These are phyloP conservation scores for Abelmoschus esculentus DNA, from an alignment of 345 rosid genomes.

Conservation along the genomic window DNA sequence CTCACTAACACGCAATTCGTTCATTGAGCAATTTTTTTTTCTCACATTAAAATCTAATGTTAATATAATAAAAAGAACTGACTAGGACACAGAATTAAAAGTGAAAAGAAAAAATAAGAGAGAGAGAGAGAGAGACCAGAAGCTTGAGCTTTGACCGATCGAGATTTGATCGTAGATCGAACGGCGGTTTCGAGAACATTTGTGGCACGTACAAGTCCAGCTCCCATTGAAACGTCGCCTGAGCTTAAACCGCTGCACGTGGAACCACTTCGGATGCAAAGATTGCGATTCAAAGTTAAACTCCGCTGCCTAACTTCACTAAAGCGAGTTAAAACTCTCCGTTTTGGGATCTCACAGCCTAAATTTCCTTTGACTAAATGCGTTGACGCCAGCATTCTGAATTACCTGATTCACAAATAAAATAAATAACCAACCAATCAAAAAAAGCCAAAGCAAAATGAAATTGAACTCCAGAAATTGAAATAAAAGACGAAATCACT, in stretches of 20 bases:
- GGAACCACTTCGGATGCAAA: conserved; percentile 24
- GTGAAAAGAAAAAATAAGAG: not conserved
- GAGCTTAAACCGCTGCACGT: conserved; percentile 31
- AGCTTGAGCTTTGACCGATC: conserved; percentile 56
- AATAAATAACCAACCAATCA: conserved; percentile 14
- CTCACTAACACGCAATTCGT: conserved; percentile 5
- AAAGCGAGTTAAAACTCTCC: conserved; percentile 18
- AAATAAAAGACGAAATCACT: not conserved
- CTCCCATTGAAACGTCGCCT: conserved; percentile 44
- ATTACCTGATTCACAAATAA: conserved; percentile 7
- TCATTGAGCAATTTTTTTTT: not conserved
- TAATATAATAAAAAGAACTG: not conserved
- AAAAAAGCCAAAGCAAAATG: not conserved
- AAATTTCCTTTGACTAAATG: conserved; percentile 35
- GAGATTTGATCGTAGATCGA: conserved; percentile 41
- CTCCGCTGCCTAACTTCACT: conserved; percentile 17
- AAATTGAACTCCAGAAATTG: not conserved
- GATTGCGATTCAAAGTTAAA: conserved; percentile 14
- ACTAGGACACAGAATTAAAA: not conserved
- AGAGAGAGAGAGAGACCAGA: conserved; percentile 46
- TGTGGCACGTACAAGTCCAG: conserved; percentile 49
- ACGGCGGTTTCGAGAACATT: conserved; percentile 26
- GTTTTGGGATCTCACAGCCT: conserved; percentile 29
- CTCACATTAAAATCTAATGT: not conserved
- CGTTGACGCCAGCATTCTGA: conserved; percentile 55